Percentiles rank a stretch among this genome's conserved stretches.
phyloP scores from a whole-genome alignment of 768 basidiomycete genomes.

The Obba rivulosa region DNA sequence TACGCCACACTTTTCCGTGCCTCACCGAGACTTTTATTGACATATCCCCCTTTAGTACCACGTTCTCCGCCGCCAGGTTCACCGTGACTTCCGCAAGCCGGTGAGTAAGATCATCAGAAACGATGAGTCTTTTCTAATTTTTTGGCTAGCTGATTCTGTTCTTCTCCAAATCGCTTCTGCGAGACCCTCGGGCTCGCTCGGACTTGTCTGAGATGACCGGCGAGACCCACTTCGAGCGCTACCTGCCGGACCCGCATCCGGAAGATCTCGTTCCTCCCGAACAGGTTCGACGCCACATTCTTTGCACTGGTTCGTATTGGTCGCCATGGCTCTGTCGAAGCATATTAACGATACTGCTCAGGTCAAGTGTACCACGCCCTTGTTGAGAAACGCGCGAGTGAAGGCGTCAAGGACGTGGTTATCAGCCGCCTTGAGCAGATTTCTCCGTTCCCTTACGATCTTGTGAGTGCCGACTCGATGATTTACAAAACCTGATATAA shows the following conservation, averaged over 20 bases:
- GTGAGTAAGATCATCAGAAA: slow-evolving; percentile 33
- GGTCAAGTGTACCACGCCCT: slow-evolving; percentile 95
- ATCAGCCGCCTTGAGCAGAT: slow-evolving; percentile 94
- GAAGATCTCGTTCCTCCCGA: slow-evolving; percentile 74
- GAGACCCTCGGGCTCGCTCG: slow-evolving; percentile 90
- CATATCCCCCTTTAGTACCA: slow-evolving; percentile 62
- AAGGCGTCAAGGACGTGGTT: slow-evolving; percentile 87
- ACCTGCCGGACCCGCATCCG: slow-evolving; percentile 78
- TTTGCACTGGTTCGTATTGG: slow-evolving; percentile 62
- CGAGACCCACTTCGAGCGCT: slow-evolving; percentile 90
- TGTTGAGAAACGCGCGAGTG: slow-evolving; percentile 84
- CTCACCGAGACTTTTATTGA: slow-evolving; percentile 10
- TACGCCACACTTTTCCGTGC: slow-evolving; percentile 26
- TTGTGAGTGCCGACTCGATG: slow-evolving; percentile 44
- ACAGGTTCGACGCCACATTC: slow-evolving; percentile 85
- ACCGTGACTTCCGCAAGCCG: slow-evolving; percentile 98
- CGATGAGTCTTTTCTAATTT: background rate
- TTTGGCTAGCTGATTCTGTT: slow-evolving; percentile 72
- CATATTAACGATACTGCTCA: slow-evolving; percentile 17
- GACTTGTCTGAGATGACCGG: slow-evolving; percentile 82
- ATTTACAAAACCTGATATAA: slow-evolving; percentile 6
- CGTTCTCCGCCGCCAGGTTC: slow-evolving; percentile 92
- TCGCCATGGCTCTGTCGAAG: background rate
- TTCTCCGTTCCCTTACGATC: slow-evolving; percentile 95
- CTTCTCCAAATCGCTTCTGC: slow-evolving; percentile 95